These are phyloP conservation scores for Grosmannia huntii DNA, from an alignment of 2,329 filamentous ascomycete species.

Conservation along the genomic window DNA sequence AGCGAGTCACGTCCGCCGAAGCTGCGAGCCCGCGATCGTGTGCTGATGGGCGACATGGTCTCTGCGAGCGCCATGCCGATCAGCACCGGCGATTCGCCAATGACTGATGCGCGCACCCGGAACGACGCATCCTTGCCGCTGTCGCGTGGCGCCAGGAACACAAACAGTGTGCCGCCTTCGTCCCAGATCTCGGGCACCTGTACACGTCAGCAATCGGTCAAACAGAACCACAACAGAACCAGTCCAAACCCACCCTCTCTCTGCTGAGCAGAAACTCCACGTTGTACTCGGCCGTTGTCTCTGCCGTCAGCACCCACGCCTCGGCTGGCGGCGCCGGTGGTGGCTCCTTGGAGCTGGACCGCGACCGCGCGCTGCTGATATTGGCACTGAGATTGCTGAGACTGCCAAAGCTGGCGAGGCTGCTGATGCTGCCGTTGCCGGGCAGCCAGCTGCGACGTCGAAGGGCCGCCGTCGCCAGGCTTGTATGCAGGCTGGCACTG, in stretches of 20 bases:
- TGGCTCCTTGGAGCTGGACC: constrained; percentile 33
- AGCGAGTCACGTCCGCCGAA: constrained; percentile 35
- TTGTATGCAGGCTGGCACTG: constrained; percentile 26
- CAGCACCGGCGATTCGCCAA: constrained; percentile 42
- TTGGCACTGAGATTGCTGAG: not conserved
- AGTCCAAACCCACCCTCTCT: constrained; percentile 38
- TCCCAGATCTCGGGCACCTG: constrained; percentile 56
- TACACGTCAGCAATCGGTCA: not conserved
- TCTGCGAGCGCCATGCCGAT: constrained; percentile 38
- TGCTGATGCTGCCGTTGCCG: constrained; percentile 18
- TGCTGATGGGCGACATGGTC: constrained; percentile 14
- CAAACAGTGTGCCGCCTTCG: constrained; percentile 41
- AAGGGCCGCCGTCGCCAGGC: constrained; percentile 22
- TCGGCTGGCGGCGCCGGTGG: constrained; percentile 6
- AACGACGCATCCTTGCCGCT: constrained; percentile 44
- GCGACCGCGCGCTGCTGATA: constrained; percentile 24
- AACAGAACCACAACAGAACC: not conserved
- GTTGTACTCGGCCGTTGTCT: constrained; percentile 43
- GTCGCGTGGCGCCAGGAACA: constrained; percentile 42
- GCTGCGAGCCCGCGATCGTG: constrained; percentile 26
- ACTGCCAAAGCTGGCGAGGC: no score
- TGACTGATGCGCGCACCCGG: constrained; percentile 41
- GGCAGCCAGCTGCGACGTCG: constrained; percentile 42
- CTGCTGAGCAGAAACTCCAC: constrained; percentile 35
- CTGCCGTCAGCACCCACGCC: constrained; percentile 42